Base-by-base conservation (phyloP, 768 basidiomycete genomes). In the Russula ochroleuca region DNA sequence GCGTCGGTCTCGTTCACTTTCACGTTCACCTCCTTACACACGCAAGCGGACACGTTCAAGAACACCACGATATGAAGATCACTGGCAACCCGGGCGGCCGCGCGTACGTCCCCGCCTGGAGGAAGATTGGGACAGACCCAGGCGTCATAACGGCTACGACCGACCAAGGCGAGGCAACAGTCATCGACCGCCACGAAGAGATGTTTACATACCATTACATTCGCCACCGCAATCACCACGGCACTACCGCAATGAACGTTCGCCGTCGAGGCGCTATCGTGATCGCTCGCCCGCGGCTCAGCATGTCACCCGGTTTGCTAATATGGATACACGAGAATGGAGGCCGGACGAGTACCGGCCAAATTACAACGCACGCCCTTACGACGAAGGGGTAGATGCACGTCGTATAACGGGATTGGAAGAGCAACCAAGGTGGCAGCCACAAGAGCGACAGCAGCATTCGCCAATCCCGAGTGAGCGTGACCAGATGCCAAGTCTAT, bases 1-100 rank as follows among this genome's bases (percentile, higher is more conserved):
- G 6, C 50, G 35, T 21, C 52, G 37, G 17, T 64, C 63, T 33
- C 57, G 57, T 9, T 56, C 55, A 31, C 25, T 2, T 21, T 59
- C 63, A 1, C 61, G 53, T 21, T 59, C 63, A 25, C 58, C 62
- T 28, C 37, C 57, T 23, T 61, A 64, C 33, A 8, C 23, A 7
- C 59, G 54, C 13, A 64, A 64, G 53, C 53, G 63, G 17, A 11
- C 31, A 35, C 63, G 63, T 33, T 64, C 63, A 2, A 48, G 45
- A 37, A 25, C 63, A 0, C 63, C 63, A 17, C 48, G 31, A 31
- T 47, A 47, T 35, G 62, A 57, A 14, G 51, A 53, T 31, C 25
- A 17, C 33, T 40, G 62, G 62, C 13, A 23, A 33, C 11, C 50
- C 1, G 57, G 21, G 21, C 52, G 57, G 28, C 19, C 57, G 14